Conservation (phyloP, 257 asterid species). For the Scutellaria barbata region DNA sequence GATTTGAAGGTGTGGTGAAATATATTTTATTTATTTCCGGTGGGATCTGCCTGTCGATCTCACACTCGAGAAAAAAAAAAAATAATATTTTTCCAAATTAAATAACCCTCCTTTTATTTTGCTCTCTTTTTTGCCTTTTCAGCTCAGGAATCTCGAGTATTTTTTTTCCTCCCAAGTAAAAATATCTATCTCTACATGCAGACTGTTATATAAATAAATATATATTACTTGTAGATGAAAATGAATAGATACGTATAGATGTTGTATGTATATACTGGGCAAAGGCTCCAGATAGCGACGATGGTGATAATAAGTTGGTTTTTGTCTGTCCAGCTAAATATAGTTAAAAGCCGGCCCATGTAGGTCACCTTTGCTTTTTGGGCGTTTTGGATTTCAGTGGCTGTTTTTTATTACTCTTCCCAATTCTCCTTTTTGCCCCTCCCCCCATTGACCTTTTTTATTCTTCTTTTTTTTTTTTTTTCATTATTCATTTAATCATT, state of each 20-base stretch:
- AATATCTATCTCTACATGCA: constrained; percentile 31
- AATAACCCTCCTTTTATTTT: background rate
- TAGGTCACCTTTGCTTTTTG: constrained; percentile 86
- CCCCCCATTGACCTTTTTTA: constrained; percentile 50
- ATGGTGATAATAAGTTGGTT: constrained; percentile 82
- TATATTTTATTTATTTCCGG: constrained; percentile 69
- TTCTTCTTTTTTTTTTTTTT: background rate
- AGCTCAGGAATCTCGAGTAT: background rate
- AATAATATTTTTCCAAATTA: background rate
- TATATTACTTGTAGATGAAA: background rate
- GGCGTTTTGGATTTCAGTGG: constrained; percentile 61
- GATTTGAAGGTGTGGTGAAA: constrained; percentile 69
- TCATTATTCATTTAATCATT: constrained; percentile 47
- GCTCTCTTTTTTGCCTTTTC: constrained; percentile 3
- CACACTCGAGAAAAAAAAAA: constrained; percentile 43
- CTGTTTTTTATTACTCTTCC: constrained; percentile 25
- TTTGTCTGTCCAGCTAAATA: constrained; percentile 95
- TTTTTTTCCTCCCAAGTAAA: constrained; percentile 14
- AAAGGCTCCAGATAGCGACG: constrained; percentile 65
- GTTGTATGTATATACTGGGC: constrained; percentile 2
- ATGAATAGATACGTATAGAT: background rate
- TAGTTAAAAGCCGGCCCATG: constrained; percentile 98
- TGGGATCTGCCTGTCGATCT: constrained; percentile 95
- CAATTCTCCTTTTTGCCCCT: constrained; percentile 47
- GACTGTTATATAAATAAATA: background rate